Evolutionary conservation across 1,139 yeast species (phyloP).

Genomic region (Meyerozyma sp.): DNA sequence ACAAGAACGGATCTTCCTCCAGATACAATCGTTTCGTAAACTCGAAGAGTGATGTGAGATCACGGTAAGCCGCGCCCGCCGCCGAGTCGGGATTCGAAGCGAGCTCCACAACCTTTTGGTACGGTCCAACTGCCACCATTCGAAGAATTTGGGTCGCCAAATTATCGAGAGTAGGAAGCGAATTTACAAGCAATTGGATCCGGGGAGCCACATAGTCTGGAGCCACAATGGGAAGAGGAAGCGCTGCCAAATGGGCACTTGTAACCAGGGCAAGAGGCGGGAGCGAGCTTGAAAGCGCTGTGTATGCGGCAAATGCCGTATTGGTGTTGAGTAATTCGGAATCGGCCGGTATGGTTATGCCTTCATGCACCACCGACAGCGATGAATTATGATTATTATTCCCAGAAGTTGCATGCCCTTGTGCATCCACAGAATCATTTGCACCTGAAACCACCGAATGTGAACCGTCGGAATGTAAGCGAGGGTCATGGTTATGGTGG

Average conservation of each 20-base stretch:
- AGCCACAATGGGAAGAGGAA: slow-evolving; percentile 53
- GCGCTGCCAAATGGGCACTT: slow-evolving; percentile 52
- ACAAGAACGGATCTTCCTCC: slow-evolving; percentile 62
- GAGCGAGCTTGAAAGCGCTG: slow-evolving; percentile 34
- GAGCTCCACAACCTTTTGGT: slow-evolving; percentile 66
- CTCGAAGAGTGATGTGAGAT: slow-evolving; percentile 69
- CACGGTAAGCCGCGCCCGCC: slow-evolving; percentile 70
- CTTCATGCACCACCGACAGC: slow-evolving; percentile 1
- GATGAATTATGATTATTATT: background rate
- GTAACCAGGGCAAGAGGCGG: slow-evolving; percentile 37
- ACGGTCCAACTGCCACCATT: slow-evolving; percentile 63
- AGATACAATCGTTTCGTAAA: slow-evolving; percentile 63
- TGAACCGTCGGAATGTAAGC: background rate
- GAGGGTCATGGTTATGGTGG: background rate
- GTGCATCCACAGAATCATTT: background rate
- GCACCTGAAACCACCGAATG: background rate
- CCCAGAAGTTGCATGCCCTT: background rate
- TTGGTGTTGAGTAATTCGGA: slow-evolving; percentile 38
- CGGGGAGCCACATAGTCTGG: slow-evolving; percentile 55
- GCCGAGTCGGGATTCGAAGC: slow-evolving; percentile 70
- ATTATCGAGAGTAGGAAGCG: slow-evolving; percentile 70
- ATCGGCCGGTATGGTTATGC: slow-evolving; percentile 13
- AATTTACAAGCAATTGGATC: slow-evolving; percentile 55
- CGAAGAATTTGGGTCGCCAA: slow-evolving; percentile 69
- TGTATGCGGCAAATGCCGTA: slow-evolving; percentile 40